Conservation (phyloP, 768 basidiomycete genomes). For the Fistulinella prunicolor region DNA sequence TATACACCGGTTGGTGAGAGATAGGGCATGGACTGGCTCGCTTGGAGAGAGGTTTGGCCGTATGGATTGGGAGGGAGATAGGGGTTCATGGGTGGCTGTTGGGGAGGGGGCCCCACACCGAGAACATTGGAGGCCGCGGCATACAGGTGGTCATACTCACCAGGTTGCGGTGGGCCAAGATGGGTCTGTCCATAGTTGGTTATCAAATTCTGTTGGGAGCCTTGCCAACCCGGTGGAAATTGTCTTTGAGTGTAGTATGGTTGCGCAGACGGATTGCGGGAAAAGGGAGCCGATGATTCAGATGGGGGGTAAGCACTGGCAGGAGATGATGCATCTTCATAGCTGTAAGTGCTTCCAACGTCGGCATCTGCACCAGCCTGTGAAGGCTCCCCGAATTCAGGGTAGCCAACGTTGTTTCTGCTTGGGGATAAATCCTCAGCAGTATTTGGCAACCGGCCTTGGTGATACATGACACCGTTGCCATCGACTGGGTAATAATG, state of each 20-base stretch:
- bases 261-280: constrained; percentile 20
- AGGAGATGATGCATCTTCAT: constrained; percentile 35
- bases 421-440: constrained; percentile 14
- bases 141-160: constrained; percentile 59
- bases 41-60: constrained; percentile 20
- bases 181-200: constrained; percentile 19
- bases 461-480: constrained; percentile 17
- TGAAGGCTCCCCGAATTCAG: constrained; percentile 20
- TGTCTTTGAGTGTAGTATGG: constrained; percentile 19
- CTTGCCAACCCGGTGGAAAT: constrained; percentile 28
- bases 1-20: constrained; percentile 30
- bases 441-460: constrained; percentile 1
- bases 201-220: constrained; percentile 21
- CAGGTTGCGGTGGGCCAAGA: constrained; percentile 27
- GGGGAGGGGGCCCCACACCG: constrained; percentile 64
- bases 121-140: constrained; percentile 78
- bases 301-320: constrained; percentile 31
- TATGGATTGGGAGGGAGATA: constrained; percentile 25
- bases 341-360: constrained; percentile 36
- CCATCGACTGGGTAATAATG: constrained; percentile 35
- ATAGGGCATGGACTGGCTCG: constrained; percentile 33
- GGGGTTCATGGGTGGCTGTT: constrained; percentile 16
- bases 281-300: constrained; percentile 18
- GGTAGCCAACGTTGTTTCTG: constrained; percentile 29
- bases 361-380: constrained; percentile 35